These are phyloP conservation scores for Berberis thunbergii DNA, from an alignment of 164 flowering plant species.

Conservation along the genomic window DNA sequence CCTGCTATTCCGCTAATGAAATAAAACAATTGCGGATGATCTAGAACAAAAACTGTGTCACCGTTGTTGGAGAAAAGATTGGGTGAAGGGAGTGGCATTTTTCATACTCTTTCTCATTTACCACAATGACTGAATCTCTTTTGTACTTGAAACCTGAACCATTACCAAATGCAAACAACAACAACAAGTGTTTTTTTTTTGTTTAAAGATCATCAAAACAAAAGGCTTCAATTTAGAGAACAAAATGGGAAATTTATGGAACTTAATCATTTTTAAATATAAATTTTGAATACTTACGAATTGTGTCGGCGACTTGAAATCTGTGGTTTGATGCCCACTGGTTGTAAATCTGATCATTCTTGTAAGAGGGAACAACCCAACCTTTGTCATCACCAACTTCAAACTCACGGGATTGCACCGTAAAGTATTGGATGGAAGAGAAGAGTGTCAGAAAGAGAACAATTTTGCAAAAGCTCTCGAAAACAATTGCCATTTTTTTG, in stretches of 20 bases:
- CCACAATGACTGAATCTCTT: slow-evolving; percentile 65
- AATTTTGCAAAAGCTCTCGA: slow-evolving; percentile 7
- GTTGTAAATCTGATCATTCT: slow-evolving; percentile 30
- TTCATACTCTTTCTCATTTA: slow-evolving; percentile 39
- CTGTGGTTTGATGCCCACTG: slow-evolving; percentile 60
- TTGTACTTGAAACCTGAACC: slow-evolving; percentile 49
- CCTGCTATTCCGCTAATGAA: slow-evolving; percentile 68
- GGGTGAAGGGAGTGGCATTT: slow-evolving; percentile 50
- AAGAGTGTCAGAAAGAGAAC: slow-evolving; percentile 14
- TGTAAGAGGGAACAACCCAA: slow-evolving; percentile 44
- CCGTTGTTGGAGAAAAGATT: slow-evolving; percentile 50
- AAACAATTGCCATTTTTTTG: no score
- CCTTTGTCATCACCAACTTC: slow-evolving; percentile 46
- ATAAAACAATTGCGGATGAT: slow-evolving; percentile 39
- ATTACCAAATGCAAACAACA: not conserved
- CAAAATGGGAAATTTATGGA: not conserved
- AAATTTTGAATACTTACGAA: slow-evolving; percentile 37
- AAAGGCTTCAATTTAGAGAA: not conserved
- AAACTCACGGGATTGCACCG: slow-evolving; percentile 23
- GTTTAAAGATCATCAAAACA: not conserved
- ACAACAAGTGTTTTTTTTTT: not conserved
- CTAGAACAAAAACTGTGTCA: slow-evolving; percentile 32
- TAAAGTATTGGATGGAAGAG: slow-evolving; percentile 10
- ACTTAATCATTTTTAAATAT: no score
- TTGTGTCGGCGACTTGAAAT: slow-evolving; percentile 45